These are phyloP conservation scores for Polytolypa hystricis DNA, from an alignment of 2,329 filamentous ascomycete species.

Conservation along the genomic window DNA sequence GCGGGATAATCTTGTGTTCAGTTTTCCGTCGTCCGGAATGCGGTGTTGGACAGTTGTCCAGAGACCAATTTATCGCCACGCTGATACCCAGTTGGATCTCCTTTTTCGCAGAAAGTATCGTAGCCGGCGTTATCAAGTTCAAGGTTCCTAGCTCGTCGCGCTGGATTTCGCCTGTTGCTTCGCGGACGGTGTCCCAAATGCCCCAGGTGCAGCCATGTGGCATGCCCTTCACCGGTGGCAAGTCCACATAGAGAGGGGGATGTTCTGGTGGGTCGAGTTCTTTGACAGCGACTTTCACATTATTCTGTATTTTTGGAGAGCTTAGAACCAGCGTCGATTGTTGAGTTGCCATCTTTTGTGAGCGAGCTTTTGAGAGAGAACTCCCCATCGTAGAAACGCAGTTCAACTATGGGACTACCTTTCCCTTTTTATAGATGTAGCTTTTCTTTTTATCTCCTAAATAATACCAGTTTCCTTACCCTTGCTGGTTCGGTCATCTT, in stretches of 20 bases:
- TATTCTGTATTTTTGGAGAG: too few relatives aligned
- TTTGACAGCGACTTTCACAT: too few relatives aligned
- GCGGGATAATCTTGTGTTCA: conserved; percentile 24
- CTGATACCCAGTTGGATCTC: conserved; percentile 41
- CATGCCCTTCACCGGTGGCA: background rate
- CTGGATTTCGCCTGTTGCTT: conserved; percentile 15
- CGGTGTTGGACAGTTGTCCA: conserved; percentile 13
- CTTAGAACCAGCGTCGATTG: too few relatives aligned
- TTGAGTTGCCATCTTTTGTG: too few relatives aligned
- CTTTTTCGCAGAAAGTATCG: conserved; percentile 31
- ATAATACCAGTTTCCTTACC: too few relatives aligned
- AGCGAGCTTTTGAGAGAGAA: too few relatives aligned
- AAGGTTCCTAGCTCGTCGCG: conserved; percentile 40
- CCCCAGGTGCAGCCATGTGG: conserved; percentile 39
- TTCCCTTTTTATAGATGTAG: too few relatives aligned
- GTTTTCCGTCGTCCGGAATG: conserved; percentile 24
- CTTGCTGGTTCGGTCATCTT: too few relatives aligned
- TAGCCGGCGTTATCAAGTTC: conserved; percentile 41
- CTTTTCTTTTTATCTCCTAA: too few relatives aligned
- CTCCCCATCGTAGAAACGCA: too few relatives aligned
- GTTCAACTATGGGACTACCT: too few relatives aligned
- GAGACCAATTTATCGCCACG: conserved; percentile 41
- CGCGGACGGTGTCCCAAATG: conserved; percentile 40
- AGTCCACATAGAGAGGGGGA: background rate
- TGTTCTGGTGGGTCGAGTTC: too few relatives aligned